A percentile compares a stretch with the other conserved stretches of the same genome.
Evolutionary conservation across 2,329 filamentous ascomycete species (phyloP).

Genomic region (Gremmenia infestans): DNA sequence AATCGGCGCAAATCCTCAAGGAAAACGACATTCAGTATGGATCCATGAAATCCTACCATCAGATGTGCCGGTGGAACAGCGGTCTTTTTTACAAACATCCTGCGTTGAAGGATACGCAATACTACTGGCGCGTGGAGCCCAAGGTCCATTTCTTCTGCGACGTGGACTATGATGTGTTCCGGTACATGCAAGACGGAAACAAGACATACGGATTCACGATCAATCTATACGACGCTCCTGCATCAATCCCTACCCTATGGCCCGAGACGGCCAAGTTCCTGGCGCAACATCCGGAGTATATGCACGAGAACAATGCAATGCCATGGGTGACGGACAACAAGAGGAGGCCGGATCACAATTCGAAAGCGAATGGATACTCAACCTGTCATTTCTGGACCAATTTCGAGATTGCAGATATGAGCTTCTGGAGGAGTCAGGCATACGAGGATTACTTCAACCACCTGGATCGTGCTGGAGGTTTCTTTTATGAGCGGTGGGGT

Average conservation of each 20-base stretch:
- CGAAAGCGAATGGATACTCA: slow-evolving; percentile 84
- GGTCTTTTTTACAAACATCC: slow-evolving; percentile 97
- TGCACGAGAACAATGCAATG: slow-evolving; percentile 80
- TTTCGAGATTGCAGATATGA: slow-evolving; percentile 92
- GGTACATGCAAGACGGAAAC: slow-evolving; percentile 96
- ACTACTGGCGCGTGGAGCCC: slow-evolving; percentile 98
- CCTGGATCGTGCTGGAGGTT: slow-evolving; percentile 86
- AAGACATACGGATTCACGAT: slow-evolving; percentile 99
- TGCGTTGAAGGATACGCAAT: slow-evolving; percentile 73
- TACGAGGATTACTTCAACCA: slow-evolving; percentile 98
- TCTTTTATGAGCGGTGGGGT: slow-evolving; percentile 98
- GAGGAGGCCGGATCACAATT: slow-evolving; percentile 73
- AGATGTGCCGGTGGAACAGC: slow-evolving; percentile 99
- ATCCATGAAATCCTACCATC: slow-evolving; percentile 83
- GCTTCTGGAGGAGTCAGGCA: slow-evolving; percentile 82
- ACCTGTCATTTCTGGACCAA: slow-evolving; percentile 99
- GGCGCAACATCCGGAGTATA: slow-evolving; percentile 72
- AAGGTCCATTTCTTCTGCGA: slow-evolving; percentile 99
- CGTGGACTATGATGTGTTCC: slow-evolving; percentile 96
- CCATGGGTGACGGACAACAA: slow-evolving; percentile 78
- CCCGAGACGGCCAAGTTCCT: slow-evolving; percentile 93
- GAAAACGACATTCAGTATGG: slow-evolving; percentile 89
- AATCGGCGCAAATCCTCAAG: slow-evolving; percentile 77
- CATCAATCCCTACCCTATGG: slow-evolving; percentile 85
- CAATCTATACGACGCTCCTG: slow-evolving; percentile 87